phyloP scores from a whole-genome alignment of 495 filamentous ascomycete species.

The Parathielavia hyrcaniae region DNA sequence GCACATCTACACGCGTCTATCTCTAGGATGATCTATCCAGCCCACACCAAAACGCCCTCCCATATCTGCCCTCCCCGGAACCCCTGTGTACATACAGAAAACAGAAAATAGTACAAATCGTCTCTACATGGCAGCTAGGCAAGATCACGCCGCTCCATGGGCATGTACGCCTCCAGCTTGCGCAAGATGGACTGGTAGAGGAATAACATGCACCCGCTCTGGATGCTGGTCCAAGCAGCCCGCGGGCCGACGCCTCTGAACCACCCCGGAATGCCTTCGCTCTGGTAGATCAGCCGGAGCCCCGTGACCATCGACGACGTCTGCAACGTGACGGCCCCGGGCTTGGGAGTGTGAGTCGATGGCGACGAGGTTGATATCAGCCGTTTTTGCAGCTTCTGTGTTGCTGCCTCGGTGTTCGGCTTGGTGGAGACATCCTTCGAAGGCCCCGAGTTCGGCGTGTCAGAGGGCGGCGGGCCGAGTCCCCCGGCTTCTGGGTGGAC shows the following conservation, averaged over 20 bases:
- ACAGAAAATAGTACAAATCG: conserved; percentile 20
- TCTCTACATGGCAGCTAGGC: conserved; percentile 19
- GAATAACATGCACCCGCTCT: conserved; percentile 94
- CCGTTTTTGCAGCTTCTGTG: conserved; percentile 47
- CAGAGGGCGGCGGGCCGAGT: neutral
- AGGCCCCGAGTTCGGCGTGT: conserved; percentile 1
- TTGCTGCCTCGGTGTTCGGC: conserved; percentile 18
- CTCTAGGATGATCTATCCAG: conserved; percentile 25
- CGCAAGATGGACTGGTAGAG: conserved; percentile 85
- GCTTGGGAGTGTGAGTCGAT: conserved; percentile 66
- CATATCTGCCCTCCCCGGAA: conserved; percentile 10
- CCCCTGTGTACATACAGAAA: conserved; percentile 1
- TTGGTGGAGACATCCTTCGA: conserved; percentile 20
- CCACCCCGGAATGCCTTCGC: conserved; percentile 82
- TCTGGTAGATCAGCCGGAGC: conserved; percentile 76
- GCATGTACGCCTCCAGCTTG: conserved; percentile 55
- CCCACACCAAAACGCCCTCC: conserved; percentile 20
- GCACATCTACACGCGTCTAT: conserved; percentile 20
- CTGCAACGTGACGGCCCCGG: conserved; percentile 68
- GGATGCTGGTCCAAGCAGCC: conserved; percentile 94
- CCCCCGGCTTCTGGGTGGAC: conserved; percentile 47
- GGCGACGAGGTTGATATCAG: conserved; percentile 81
- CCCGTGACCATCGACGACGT: conserved; percentile 85
- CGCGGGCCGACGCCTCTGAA: conserved; percentile 93
- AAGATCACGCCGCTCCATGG: conserved; percentile 31